Base-by-base conservation (phyloP, 441 rosid genomes). In the Dalechampia spathulata region DNA sequence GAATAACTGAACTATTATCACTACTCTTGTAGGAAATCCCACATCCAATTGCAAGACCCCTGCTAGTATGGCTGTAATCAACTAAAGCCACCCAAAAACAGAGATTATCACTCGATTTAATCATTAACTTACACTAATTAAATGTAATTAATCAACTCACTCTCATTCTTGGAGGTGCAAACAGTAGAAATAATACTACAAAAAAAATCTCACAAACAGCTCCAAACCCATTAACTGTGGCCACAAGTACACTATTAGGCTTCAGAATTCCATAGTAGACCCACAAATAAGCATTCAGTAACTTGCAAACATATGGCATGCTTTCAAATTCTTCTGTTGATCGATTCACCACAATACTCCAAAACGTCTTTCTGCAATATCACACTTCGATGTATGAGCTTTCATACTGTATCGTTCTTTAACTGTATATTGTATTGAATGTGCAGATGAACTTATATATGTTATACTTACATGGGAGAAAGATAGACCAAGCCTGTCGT, bases 301-400 rank as follows among this genome's bases (percentile, higher is more conserved):
- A 57, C 50, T 76, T 79, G 58, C 71, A 70, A 36, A 78, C 55
- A 47, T 78, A 83, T 3, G 89, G 85, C 49, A 72, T 54, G 64
- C 85, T 72, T 53, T 80, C 89, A 51, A 80, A 83, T 34, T 78
- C 82, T 43, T 80, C 80, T 0, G 89, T 83, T 16, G 89, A 76
- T 64, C 70, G 52, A n/a, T 70, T 72, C 75, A 69, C 51, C 61
- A 69, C 64, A 28, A 83, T 80, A 30, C 65, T 69, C 86, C 82
- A 75, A 21, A 83, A 83, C 1, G 82, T 80, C 60, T 69, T 71
- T 52, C 89, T 80, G 56, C 23, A 47, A 26, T 17, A 16, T 14
- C 13, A n/a, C 8, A 21, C 9, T 13, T 1, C 2, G 2, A 27
- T 17, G 9, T 0, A 1, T 17, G 30, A n/a, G 6, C n/a, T n/a